These are phyloP conservation scores for Podaxis sp. DNA, from an alignment of 768 basidiomycete genomes.

Conservation along the genomic window DNA sequence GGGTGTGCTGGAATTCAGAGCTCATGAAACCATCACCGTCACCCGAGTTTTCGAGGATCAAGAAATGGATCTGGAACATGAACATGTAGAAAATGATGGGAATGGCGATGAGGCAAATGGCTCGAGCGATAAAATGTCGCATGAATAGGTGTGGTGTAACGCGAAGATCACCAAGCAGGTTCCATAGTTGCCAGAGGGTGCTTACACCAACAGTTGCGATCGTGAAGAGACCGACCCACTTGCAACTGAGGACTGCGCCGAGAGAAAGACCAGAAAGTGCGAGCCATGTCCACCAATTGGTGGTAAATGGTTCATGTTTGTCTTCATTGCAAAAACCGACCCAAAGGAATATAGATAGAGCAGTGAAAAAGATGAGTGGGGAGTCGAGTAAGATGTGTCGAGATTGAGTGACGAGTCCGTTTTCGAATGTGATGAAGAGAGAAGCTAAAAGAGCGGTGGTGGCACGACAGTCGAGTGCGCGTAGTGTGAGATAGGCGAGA, in stretches of 20 bases:
- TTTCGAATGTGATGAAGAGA: conserved; percentile 93
- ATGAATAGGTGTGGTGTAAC: conserved; percentile 73
- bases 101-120: conserved; percentile 82
- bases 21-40: conserved; percentile 99
- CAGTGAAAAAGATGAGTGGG: conserved; percentile 97
- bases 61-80: conserved; percentile 96
- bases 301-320: conserved; percentile 76
- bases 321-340: conserved; percentile 90
- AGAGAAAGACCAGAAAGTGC: conserved; percentile 81
- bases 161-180: conserved; percentile 80
- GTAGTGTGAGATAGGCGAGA: conserved; percentile 88
- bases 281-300: conserved; percentile 92
- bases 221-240: conserved; percentile 98
- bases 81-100: conserved; percentile 90
- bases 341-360: conserved; percentile 84
- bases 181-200: conserved; percentile 86
- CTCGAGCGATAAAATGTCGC: conserved; percentile 84
- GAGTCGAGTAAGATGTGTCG: conserved; percentile 97
- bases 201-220: conserved; percentile 89
- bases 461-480: conserved; percentile 86
- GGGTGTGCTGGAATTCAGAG: conserved; percentile 95
- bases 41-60: conserved; percentile 82
- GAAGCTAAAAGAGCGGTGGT: conserved; percentile 90
- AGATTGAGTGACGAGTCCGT: conserved; percentile 92
- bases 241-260: conserved; percentile 90